Evolutionary conservation across 2,329 filamentous ascomycete genomes (phyloP), one percentile per base, ranked within the genome.

Genomic region (Ophiostoma sp.): DNA sequence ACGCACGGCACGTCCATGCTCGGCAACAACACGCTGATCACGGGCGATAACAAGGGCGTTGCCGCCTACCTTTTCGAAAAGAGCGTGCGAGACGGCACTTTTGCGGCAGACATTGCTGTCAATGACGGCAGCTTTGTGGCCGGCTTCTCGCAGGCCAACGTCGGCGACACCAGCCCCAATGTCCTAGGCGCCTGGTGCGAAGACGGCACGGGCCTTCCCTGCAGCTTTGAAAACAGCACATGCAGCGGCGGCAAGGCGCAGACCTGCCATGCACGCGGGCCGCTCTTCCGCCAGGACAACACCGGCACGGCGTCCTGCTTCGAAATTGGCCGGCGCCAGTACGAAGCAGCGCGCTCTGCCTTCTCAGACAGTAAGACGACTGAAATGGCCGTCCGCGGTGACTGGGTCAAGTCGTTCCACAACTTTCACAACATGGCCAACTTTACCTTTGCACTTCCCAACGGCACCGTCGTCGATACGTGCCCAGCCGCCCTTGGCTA

Each of bases 1-100:
- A 92, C 93, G 0, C 93, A 97, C 77, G 92, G 92, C 49, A 97
- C 93, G 0, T 96, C 92, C 0, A 86, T 97, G 78, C 86, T 93
- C 38, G 90, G 91, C 67, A 97, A 97, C 79, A 97, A 97, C 78
- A 97, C 93, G 0, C 83, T 97, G 14, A 86, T 95, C 66, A 89
- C 93, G 2, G 94, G 92, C n/a, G 94, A 98, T 77, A 98, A 98
- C 81, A 98, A 98, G 79, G 94, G 94, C 12, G 92, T 97, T 6
- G 93, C 94, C 2, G 91, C 93, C 0, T 90, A 89, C 75, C 81
- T 97, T 12, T 89, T 97, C 67, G 94, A 98, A 76, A 85, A 89
- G 72, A 87, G 85, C 66, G 82, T 89, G 65, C 76, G 79, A 2
- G 78, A 77, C n/a, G 81, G 41, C 75, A 78, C 2, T 11, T 38